These are phyloP conservation scores for Phialocephala subalpina DNA, from an alignment of 2,329 filamentous ascomycete species.

Conservation along the genomic window DNA sequence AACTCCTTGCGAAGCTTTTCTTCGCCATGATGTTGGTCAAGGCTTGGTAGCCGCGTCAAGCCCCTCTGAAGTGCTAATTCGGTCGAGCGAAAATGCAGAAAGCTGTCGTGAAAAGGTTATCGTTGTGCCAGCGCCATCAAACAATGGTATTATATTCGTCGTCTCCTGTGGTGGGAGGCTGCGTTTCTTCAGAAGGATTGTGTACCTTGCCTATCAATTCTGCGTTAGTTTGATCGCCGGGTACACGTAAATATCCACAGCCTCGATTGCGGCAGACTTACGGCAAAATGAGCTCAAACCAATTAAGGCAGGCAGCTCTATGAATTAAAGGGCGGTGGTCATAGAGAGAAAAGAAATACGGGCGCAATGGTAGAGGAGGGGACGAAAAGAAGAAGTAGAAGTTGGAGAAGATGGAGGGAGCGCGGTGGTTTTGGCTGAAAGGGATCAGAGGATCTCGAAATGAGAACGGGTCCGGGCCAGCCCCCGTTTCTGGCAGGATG, in stretches of 20 bases:
- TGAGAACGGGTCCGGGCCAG: background rate
- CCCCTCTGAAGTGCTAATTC: background rate
- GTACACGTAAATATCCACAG: constrained; percentile 22
- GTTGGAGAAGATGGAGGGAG: background rate
- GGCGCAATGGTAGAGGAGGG: background rate
- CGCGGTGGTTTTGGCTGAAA: background rate
- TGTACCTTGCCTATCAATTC: constrained; percentile 21
- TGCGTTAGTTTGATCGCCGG: constrained; percentile 20
- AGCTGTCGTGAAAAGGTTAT: constrained; percentile 17
- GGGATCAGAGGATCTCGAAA: background rate
- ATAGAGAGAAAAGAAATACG: constrained; percentile 30
- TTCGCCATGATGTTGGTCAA: constrained; percentile 39
- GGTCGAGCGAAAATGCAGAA: constrained; percentile 2
- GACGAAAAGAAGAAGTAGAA: constrained; percentile 15
- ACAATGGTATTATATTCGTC: constrained; percentile 18
- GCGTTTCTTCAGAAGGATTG: constrained; percentile 30
- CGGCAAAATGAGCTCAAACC: constrained; percentile 27
- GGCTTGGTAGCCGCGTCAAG: constrained; percentile 5
- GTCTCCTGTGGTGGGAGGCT: constrained; percentile 6
- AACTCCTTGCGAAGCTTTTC: constrained; percentile 36
- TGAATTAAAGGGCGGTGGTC: constrained; percentile 24
- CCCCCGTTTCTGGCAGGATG: background rate
- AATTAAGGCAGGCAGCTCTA: constrained; percentile 31
- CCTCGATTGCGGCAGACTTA: constrained; percentile 15
- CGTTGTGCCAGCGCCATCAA: constrained; percentile 31